Base-by-base conservation (phyloP, 352 stramenopile species). In the Phytophthora quininea region DNA sequence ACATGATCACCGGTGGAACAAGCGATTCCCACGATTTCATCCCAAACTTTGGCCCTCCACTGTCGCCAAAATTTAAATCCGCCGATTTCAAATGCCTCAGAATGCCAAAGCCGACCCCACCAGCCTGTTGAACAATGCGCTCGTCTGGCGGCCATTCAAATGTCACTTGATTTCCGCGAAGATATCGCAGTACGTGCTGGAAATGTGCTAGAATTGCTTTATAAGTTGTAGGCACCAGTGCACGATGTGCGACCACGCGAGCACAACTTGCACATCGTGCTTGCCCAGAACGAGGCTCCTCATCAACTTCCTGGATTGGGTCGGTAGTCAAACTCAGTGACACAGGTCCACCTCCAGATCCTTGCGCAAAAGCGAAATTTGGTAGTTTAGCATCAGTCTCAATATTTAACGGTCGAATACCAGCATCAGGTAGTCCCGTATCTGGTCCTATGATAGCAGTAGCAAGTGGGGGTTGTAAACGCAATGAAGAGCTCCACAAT, bases 151-250 rank as follows among this genome's bases (percentile, higher is more conserved):
- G 95, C 95, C 95, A 99, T 62, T 91, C 76, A 37, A 98, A 84
- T 38, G 79, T 73, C 5, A 67, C 66, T 32, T 79, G 70, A 38
- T 83, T 75, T 3, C 79, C 58, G 0, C 78, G 68, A 38, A 96
- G 37, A 50, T 95, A 89, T 37, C 72, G 73, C 19, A 98, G 62
- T 31, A 97, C 90, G 15, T 95, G 85, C 46, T 97, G 79, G 67
- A 98, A 99, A 69, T 99, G 96, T 53, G 92, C 82, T 29, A 99
- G 85, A 3, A 99, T 86, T 10, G 91, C 96, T 69, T 98, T 98
- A 80, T 98, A 99, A 10, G 80, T 89, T 12, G 97, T 93, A 31
- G 80, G 67, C 37, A 98, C 80, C 58, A 97, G 87, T 31, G 83
- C 77, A 14, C 80, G 69, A 31, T 91, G 76, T 45, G 85, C 80